These are phyloP conservation scores for Boletus rufocinnamomeus DNA, from an alignment of 768 basidiomycete genomes.

Conservation along the genomic window DNA sequence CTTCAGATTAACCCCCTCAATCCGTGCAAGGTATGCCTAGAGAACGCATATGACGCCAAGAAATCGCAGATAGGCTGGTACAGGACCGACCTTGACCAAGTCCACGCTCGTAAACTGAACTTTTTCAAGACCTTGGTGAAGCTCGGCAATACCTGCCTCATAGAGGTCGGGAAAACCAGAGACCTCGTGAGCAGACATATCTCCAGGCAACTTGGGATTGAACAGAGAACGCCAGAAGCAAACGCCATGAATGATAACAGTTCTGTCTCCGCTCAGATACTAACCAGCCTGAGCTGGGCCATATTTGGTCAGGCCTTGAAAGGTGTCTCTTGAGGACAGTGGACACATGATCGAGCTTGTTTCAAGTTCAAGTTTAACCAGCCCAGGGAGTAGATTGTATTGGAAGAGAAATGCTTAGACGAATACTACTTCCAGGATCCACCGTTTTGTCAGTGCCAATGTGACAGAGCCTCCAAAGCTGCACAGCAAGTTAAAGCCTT, in stretches of 20 bases:
- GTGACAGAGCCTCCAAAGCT: not conserved
- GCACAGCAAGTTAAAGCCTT: not conserved
- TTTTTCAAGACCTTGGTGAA: slow-evolving; percentile 53
- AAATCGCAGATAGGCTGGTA: not conserved
- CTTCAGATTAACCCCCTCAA: slow-evolving; percentile 64
- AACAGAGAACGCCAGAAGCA: slow-evolving; percentile 6
- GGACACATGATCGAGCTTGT: slow-evolving; percentile 1
- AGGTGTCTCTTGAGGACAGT: too few relatives aligned
- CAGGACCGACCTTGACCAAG: slow-evolving; percentile 52
- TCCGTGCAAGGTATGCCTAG: slow-evolving; percentile 65
- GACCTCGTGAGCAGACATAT: slow-evolving; percentile 12
- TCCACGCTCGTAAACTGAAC: slow-evolving; percentile 61
- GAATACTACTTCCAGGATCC: too few relatives aligned
- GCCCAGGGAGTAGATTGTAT: not conserved
- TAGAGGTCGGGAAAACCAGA: slow-evolving; percentile 55
- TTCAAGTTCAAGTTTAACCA: not conserved
- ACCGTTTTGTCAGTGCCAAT: too few relatives aligned
- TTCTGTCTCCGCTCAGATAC: not conserved
- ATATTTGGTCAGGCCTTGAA: not conserved
- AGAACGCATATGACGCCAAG: not conserved
- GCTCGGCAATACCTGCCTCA: slow-evolving; percentile 57
- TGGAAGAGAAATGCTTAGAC: not conserved
- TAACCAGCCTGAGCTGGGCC: not conserved
- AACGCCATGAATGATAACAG: not conserved
- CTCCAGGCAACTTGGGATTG: slow-evolving; percentile 12